These are phyloP conservation scores for Xylaria longipes DNA, from an alignment of 495 filamentous ascomycete genomes.

Conservation along the genomic window DNA sequence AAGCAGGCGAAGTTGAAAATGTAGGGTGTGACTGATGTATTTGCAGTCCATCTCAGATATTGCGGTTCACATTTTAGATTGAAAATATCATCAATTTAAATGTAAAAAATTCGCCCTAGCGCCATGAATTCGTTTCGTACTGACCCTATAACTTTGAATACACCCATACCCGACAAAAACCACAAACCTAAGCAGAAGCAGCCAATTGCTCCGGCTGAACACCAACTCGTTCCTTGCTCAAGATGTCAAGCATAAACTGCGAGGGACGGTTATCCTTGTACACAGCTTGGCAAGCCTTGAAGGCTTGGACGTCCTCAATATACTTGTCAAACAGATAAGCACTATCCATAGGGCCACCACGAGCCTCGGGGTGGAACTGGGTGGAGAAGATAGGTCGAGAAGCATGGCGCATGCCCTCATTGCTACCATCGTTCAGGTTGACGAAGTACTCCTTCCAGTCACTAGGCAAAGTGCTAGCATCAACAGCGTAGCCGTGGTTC, in stretches of 20 bases:
- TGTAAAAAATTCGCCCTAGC: neutral
- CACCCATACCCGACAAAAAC: conserved; percentile 15
- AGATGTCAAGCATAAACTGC: conserved; percentile 85
- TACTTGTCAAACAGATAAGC: conserved; percentile 96
- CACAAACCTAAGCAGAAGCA: conserved; percentile 40
- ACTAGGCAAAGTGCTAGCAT: conserved; percentile 76
- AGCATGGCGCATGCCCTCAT: conserved; percentile 96
- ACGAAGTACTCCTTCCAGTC: conserved; percentile 98
- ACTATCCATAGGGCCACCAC: conserved; percentile 93
- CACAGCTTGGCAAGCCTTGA: conserved; percentile 79
- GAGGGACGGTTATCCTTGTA: conserved; percentile 81
- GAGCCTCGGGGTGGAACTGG: conserved; percentile 98
- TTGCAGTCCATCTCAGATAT: neutral
- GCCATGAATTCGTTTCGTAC: neutral
- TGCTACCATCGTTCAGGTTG: conserved; percentile 94
- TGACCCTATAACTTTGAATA: conserved; percentile 9
- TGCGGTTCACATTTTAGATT: neutral
- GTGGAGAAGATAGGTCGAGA: conserved; percentile 96
- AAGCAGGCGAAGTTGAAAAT: neutral
- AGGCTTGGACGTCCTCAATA: conserved; percentile 83
- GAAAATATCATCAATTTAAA: neutral
- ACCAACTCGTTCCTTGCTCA: conserved; percentile 92
- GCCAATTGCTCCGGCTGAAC: conserved; percentile 71
- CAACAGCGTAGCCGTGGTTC: conserved; percentile 98
- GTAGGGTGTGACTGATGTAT: neutral